Percentiles rank a stretch among this genome's conserved stretches.
Conservation (phyloP, 257 asterid species). For the Capsicum baccatum region DNA sequence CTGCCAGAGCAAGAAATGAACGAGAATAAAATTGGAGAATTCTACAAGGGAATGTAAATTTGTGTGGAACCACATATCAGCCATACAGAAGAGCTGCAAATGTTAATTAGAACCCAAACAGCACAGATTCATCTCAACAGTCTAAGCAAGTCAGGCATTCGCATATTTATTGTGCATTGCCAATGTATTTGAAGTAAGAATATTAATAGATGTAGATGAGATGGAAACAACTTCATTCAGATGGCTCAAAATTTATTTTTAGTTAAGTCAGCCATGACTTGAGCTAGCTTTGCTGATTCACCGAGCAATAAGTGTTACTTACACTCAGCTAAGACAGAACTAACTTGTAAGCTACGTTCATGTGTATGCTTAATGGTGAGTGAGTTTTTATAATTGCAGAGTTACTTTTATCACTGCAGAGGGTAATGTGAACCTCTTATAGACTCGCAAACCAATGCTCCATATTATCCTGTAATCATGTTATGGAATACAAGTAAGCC, state of each 20-base stretch:
- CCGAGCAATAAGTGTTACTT: neutral
- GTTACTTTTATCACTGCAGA: slow-evolving; percentile 82
- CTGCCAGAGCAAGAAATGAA: neutral
- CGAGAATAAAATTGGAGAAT: slow-evolving; percentile 16
- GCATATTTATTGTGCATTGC: neutral
- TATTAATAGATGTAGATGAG: neutral
- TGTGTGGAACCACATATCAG: slow-evolving; percentile 16
- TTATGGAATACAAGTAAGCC: slow-evolving; percentile 35
- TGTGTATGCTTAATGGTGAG: neutral
- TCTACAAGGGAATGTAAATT: slow-evolving; percentile 13
- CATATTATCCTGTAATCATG: slow-evolving; percentile 73
- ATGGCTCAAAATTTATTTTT: slow-evolving; percentile 15
- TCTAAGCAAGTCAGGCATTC: slow-evolving; percentile 2
- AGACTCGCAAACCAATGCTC: slow-evolving; percentile 85
- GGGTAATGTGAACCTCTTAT: slow-evolving; percentile 79
- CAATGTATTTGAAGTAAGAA: neutral
- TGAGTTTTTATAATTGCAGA: neutral
- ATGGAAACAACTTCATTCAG: neutral
- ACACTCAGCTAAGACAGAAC: neutral
- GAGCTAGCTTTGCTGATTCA: slow-evolving; percentile 9
- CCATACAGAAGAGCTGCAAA: slow-evolving; percentile 14
- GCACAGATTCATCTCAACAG: slow-evolving; percentile 4
- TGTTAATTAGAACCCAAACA: neutral
- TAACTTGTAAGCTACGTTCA: neutral
- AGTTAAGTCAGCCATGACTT: neutral